Conservation (phyloP, 192 early-diverging fungal species). For the Entophlyctis helioformis region DNA sequence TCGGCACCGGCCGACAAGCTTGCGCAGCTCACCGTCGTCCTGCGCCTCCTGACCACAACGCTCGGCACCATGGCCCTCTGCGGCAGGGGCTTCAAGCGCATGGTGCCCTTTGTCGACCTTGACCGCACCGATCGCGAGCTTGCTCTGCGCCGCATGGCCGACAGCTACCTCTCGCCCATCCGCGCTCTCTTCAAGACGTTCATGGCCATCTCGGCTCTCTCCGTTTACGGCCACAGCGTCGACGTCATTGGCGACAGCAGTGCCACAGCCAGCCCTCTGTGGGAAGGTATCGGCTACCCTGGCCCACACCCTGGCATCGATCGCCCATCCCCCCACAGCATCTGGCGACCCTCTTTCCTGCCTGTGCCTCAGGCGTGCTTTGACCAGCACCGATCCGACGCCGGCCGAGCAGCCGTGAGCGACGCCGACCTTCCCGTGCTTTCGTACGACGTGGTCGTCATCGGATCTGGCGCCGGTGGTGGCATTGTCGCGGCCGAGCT, state of each 20-base stretch:
- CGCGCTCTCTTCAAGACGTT: conserved; percentile 17
- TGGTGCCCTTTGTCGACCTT: conserved; percentile 17
- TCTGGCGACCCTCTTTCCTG: conserved; percentile 46
- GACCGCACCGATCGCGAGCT: conserved; percentile 9
- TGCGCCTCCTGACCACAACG: conserved; percentile 19
- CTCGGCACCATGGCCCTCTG: conserved; percentile 17
- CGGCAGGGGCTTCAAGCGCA: background rate
- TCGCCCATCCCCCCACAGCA: conserved; percentile 13
- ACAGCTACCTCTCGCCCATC: conserved; percentile 8
- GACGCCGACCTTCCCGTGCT: background rate
- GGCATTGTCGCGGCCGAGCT: conserved; percentile 56
- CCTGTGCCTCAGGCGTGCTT: conserved; percentile 19
- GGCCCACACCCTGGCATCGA: conserved; percentile 32
- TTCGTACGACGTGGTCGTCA: conserved; percentile 51
- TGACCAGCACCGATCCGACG: too few relatives aligned
- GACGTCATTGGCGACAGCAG: too few relatives aligned
- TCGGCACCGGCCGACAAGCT: conserved; percentile 8
- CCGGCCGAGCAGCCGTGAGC: too few relatives aligned
- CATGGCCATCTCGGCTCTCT: conserved; percentile 5
- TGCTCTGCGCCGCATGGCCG: conserved; percentile 15
- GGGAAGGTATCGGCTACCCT: conserved; percentile 42
- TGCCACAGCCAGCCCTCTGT: conserved; percentile 8
- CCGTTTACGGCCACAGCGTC: conserved; percentile 10
- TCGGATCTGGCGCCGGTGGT: conserved; percentile 63
- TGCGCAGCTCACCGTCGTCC: background rate